These are phyloP conservation scores for Flagelloscypha sp. DNA, from an alignment of 768 basidiomycete genomes.

Conservation along the genomic window DNA sequence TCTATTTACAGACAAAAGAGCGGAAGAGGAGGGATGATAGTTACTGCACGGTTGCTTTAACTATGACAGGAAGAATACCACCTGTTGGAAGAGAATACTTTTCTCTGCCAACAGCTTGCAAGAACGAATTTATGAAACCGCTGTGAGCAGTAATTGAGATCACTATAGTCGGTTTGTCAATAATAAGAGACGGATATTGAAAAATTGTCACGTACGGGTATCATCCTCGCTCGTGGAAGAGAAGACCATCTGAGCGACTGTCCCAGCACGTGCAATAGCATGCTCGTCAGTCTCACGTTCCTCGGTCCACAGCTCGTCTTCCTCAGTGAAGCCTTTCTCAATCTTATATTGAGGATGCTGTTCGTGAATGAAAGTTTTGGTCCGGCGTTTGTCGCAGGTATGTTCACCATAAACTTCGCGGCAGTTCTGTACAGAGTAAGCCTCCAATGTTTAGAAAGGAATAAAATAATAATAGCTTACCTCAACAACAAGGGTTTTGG, in stretches of 20 bases:
- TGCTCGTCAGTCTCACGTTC: conserved; percentile 44
- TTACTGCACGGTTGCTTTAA: too few species aligned
- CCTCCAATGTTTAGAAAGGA: background rate
- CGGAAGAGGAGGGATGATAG: too few species aligned
- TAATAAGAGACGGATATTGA: background rate
- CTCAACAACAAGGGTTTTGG: conserved; percentile 45
- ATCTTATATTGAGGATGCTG: conserved; percentile 46
- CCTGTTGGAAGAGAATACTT: conserved; percentile 49
- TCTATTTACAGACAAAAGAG: too few species aligned
- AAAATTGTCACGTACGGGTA: conserved; percentile 32
- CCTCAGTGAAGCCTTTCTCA: conserved; percentile 51
- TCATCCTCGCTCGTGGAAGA: conserved; percentile 29
- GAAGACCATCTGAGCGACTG: conserved; percentile 51
- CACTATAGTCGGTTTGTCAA: conserved; percentile 30
- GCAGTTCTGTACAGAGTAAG: conserved; percentile 36
- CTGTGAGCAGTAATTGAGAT: conserved; percentile 63
- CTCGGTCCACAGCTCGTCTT: conserved; percentile 56
- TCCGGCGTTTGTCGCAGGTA: conserved; percentile 60
- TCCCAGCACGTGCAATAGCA: conserved; percentile 37
- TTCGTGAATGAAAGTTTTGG: conserved; percentile 36
- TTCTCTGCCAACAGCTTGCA: conserved; percentile 38
- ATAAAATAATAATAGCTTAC: conserved; percentile 20
- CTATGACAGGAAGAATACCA: too few species aligned
- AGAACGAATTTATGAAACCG: conserved; percentile 50
- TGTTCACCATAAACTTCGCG: conserved; percentile 62